Evolutionary conservation across 768 basidiomycete genomes (phyloP).

Genomic region (Leccinum sublutescens): DNA sequence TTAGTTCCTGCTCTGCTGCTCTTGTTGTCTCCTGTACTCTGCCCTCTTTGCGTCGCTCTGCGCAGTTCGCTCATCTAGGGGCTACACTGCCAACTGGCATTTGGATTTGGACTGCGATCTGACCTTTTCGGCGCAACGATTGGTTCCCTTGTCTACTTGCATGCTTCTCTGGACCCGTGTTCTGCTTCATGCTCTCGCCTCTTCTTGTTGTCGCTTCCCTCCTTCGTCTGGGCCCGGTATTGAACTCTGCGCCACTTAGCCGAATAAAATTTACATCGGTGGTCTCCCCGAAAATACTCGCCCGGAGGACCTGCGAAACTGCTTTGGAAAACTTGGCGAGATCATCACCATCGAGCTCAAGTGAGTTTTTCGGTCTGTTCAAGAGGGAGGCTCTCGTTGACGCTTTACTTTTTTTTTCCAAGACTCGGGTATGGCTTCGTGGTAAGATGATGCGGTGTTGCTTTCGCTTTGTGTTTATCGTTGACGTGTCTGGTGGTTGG

Average conservation of each 20-base stretch:
- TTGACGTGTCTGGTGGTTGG: neutral
- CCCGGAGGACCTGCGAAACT: slow-evolving; percentile 79
- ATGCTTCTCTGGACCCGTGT: slow-evolving; percentile 37
- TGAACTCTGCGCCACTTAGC: slow-evolving; percentile 73
- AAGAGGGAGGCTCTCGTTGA: slow-evolving; percentile 13
- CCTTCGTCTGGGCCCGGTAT: slow-evolving; percentile 56
- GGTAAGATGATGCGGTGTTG: slow-evolving; percentile 44
- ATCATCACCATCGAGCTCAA: slow-evolving; percentile 81
- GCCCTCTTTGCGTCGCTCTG: slow-evolving; percentile 15
- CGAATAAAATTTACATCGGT: slow-evolving; percentile 92
- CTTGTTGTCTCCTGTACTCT: slow-evolving; percentile 19
- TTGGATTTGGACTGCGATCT: slow-evolving; percentile 24
- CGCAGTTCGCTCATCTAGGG: slow-evolving; percentile 18
- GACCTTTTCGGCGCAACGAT: slow-evolving; percentile 31
- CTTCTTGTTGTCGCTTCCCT: slow-evolving; percentile 46
- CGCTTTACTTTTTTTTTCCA: neutral
- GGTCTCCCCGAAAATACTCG: slow-evolving; percentile 86
- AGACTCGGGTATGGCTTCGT: slow-evolving; percentile 91
- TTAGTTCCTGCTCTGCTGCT: slow-evolving; percentile 23
- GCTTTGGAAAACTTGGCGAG: slow-evolving; percentile 81
- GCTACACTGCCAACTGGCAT: slow-evolving; percentile 21
- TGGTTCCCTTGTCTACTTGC: slow-evolving; percentile 34
- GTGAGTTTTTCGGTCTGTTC: slow-evolving; percentile 45
- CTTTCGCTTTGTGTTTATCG: neutral
- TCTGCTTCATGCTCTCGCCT: slow-evolving; percentile 29